Base-by-base conservation (phyloP, 1,139 yeast species). In the Blastobotrys buckinghamii region DNA sequence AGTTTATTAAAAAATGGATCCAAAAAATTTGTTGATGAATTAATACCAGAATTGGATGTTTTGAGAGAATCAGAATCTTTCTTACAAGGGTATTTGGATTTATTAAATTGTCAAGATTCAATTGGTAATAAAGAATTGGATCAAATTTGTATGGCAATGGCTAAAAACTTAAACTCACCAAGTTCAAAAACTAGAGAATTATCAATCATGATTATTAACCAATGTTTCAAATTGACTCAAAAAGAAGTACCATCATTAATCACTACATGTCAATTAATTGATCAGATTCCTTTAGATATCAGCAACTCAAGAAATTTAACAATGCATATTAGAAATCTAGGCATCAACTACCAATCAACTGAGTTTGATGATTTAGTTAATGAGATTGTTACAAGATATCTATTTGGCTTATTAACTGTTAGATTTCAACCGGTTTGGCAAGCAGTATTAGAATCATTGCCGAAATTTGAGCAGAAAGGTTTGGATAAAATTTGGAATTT, bases 361-460 rank as follows among this genome's bases (percentile, higher is more conserved):
- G 71, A 71, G 1, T 55, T 70, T 0, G 69, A 75, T 10, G 55
- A 63, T 0, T 52, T 70, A 5, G 68, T 72, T 15, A 73, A 75
- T 37, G 59, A 59, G 15, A 66, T 78, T 6, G 72, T 84, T 26
- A 71, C 82, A 16, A 73, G 76, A 34, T 86, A 75, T 61, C 54
- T 84, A 47, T 79, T 88, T 63, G 97, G 97, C 26, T 72, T 85
- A 53, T 68, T 90, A 44, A 75, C 89, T 1, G 81, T 82, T 42
- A 78, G 79, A 53, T 89, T 92, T 59, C 85, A 88, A 53, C 98
- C 98, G 1, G 74, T 84, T 27, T 88, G 96, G 95, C 77, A 78
- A 19, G 86, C 85, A 5, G 83, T 85, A 2, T 70, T 74, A 49
- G 92, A 83, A 53, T 74, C 77, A 6, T 60, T 86, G 9, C 78